These are phyloP conservation scores for Asterophora parasitica DNA, from an alignment of 768 basidiomycete genomes.

Conservation along the genomic window DNA sequence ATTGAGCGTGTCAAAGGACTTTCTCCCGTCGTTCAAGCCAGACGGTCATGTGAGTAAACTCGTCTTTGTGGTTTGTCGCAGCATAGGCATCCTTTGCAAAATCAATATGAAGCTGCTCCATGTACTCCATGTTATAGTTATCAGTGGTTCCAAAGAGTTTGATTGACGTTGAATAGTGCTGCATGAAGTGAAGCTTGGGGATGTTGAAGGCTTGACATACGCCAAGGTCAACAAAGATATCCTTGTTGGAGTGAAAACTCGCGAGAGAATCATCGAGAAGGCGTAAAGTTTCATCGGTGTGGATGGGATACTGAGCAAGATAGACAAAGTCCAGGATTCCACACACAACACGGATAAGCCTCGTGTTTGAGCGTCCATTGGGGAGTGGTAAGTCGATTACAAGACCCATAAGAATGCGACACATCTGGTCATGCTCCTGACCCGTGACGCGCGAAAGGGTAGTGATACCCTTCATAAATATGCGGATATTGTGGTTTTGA, in stretches of 20 bases:
- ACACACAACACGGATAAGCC: constrained; percentile 23
- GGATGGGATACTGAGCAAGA: constrained; percentile 29
- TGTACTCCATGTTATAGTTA: too few relatives aligned
- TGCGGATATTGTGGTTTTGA: constrained; percentile 28
- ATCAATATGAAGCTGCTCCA: neutral
- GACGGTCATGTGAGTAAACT: constrained; percentile 31
- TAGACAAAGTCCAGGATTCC: constrained; percentile 36
- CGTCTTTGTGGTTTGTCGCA: constrained; percentile 30
- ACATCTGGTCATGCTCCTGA: constrained; percentile 30
- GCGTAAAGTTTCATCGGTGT: constrained; percentile 25
- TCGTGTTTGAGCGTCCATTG: constrained; percentile 4
- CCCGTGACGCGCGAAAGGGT: constrained; percentile 29
- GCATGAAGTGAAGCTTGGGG: constrained; percentile 30
- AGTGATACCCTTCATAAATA: constrained; percentile 33
- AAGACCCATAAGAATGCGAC: constrained; percentile 25
- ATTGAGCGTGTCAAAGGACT: constrained; percentile 20
- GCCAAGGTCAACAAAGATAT: constrained; percentile 28
- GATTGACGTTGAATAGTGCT: constrained; percentile 9
- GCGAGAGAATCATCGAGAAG: constrained; percentile 22
- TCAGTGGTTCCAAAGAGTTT: constrained; percentile 27
- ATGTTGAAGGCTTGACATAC: constrained; percentile 29
- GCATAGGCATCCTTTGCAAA: constrained; percentile 23
- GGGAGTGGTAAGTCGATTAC: constrained; percentile 21
- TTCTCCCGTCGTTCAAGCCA: constrained; percentile 30
- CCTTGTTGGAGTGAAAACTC: constrained; percentile 33